phyloP scores from a whole-genome alignment of 1,284 basidiomycete species.

The Melanopsichium pennsylvanicum region DNA sequence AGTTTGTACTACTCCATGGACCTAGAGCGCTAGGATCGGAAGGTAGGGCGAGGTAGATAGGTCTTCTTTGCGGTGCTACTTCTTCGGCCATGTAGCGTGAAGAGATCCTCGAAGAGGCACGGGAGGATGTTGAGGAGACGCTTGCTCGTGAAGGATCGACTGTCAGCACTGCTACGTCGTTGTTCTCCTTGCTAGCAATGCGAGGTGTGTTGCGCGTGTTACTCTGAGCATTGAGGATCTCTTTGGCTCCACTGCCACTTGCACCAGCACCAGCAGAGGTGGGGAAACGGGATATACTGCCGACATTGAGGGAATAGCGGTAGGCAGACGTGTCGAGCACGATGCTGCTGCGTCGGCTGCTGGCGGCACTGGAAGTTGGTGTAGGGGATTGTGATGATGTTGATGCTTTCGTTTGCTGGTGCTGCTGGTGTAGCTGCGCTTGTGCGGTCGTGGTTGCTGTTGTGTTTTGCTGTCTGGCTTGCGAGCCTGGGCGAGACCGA shows the following conservation, averaged over 20 bases:
- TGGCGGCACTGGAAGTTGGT: constrained; percentile 6
- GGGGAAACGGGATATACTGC: constrained; percentile 17
- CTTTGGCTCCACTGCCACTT: constrained; percentile 15
- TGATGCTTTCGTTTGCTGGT: not conserved
- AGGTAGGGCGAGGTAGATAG: constrained; percentile 21
- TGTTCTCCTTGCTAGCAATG: not conserved
- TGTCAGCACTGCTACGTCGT: not conserved
- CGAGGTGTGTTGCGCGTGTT: no score
- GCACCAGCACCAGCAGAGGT: not conserved
- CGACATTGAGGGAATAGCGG: constrained; percentile 27
- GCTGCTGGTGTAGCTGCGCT: no score
- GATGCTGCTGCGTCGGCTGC: constrained; percentile 20
- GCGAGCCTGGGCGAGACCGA: no score
- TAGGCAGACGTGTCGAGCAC: constrained; percentile 18
- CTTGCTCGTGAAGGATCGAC: constrained; percentile 28
- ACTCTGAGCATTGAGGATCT: constrained; percentile 20
- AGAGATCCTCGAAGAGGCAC: constrained; percentile 8
- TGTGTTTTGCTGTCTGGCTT: no score
- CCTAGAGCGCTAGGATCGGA: constrained; percentile 21
- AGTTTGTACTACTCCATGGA: constrained; percentile 13
- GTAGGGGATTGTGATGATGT: constrained; percentile 2
- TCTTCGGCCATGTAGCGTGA: constrained; percentile 33
- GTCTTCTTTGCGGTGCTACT: constrained; percentile 28
- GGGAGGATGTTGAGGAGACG: constrained; percentile 7
- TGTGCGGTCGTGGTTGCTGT: not conserved